A percentile compares a stretch with the other conserved stretches of the same genome.
phyloP scores from a whole-genome alignment of 164 flowering plant species.

The Stephania japonica region DNA sequence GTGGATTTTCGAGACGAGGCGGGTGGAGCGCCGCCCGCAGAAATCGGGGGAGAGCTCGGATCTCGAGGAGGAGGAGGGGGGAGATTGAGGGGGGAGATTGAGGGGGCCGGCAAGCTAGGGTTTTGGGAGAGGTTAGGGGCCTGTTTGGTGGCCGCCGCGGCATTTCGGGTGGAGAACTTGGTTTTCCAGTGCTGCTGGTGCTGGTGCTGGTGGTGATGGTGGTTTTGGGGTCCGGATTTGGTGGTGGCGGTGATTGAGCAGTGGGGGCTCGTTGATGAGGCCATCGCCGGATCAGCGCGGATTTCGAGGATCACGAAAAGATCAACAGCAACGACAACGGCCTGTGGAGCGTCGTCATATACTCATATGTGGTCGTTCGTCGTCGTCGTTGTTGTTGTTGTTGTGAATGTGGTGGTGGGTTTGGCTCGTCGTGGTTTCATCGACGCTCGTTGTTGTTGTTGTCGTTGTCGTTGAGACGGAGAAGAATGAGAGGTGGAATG shows the following conservation, averaged over 20 bases:
- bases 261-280: slow-evolving; percentile 63
- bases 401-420: not conserved
- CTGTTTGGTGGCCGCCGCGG: slow-evolving; percentile 7
- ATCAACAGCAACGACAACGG: no score
- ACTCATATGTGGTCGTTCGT: not conserved
- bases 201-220: slow-evolving; percentile 16
- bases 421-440: not conserved
- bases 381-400: not conserved
- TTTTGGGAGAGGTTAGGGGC: slow-evolving; percentile 4
- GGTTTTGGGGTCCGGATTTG: slow-evolving; percentile 34
- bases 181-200: slow-evolving; percentile 16
- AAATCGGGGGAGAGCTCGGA: slow-evolving; percentile 58
- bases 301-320: no score
- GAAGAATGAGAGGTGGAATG: not conserved
- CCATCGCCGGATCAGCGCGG: slow-evolving; percentile 30
- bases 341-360: no score
- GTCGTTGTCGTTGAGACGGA: no score
- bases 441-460: no score
- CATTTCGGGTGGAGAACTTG: slow-evolving; percentile 33
- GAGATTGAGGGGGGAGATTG: slow-evolving; percentile 29
- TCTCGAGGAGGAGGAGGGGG: slow-evolving; percentile 26
- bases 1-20: slow-evolving; percentile 82
- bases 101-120: slow-evolving; percentile 20
- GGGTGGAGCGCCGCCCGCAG: slow-evolving; percentile 84
- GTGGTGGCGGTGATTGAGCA: slow-evolving; percentile 52